These are phyloP conservation scores for Kodamaea sp. DNA, from an alignment of 1,139 yeast genomes.

Conservation along the genomic window DNA sequence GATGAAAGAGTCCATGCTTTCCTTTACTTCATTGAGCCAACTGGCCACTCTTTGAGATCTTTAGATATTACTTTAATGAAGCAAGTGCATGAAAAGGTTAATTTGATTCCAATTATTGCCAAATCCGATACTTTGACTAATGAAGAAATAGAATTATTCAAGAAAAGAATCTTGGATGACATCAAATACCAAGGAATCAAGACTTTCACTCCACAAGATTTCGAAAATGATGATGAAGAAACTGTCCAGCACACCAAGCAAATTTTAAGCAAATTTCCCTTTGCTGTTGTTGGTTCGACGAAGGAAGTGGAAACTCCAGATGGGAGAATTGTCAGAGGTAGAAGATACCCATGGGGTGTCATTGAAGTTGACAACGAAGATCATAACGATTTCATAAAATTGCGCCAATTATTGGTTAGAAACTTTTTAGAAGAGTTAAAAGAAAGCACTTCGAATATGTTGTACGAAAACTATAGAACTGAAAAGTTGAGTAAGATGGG, in stretches of 20 bases:
- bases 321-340: conserved; percentile 85
- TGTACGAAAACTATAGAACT: conserved; percentile 89
- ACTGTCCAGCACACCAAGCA: conserved; percentile 61
- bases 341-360: conserved; percentile 97
- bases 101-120: conserved; percentile 91
- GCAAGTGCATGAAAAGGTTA: conserved; percentile 85
- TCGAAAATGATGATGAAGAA: conserved; percentile 87
- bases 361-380: conserved; percentile 94
- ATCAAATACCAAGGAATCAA: conserved; percentile 71
- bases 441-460: conserved; percentile 70
- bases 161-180: conserved; percentile 72
- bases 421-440: conserved; percentile 92
- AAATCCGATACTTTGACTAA: conserved; percentile 92
- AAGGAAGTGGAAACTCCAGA: conserved; percentile 66
- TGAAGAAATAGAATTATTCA: conserved; percentile 76
- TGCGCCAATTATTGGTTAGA: conserved; percentile 86
- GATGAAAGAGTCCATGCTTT: conserved; percentile 87
- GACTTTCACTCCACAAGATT: conserved; percentile 74
- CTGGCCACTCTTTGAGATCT: conserved; percentile 89
- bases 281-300: conserved; percentile 93
- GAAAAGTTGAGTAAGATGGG: conserved; percentile 80
- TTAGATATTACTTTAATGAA: conserved; percentile 89
- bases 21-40: conserved; percentile 90
- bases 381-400: conserved; percentile 88
- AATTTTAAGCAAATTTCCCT: conserved; percentile 73